These are phyloP conservation scores for Colletotrichum sp. DNA, from an alignment of 2,329 filamentous ascomycete genomes.

Conservation along the genomic window DNA sequence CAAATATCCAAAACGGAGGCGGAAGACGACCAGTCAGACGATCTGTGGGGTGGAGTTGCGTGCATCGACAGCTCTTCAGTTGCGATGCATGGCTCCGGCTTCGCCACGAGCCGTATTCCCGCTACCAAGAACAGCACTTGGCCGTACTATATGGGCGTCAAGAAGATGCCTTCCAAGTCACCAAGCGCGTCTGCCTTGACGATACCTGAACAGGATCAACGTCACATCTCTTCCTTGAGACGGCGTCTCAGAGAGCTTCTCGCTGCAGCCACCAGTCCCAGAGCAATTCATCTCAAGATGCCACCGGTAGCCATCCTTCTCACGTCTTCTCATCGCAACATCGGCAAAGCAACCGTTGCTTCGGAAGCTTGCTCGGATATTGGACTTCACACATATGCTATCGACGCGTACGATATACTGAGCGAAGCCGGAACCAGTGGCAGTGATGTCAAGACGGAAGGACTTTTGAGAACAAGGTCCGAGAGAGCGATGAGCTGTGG, in stretches of 20 bases:
- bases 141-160: slow-evolving; percentile 88
- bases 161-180: slow-evolving; percentile 62
- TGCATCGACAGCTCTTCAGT: slow-evolving; percentile 87
- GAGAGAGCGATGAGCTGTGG: slow-evolving; percentile 91
- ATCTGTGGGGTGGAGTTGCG: slow-evolving; percentile 84
- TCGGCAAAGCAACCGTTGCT: slow-evolving; percentile 87
- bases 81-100: slow-evolving; percentile 90
- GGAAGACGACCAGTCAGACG: slow-evolving; percentile 61
- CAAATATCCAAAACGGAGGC: slow-evolving; percentile 57
- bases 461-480: slow-evolving; percentile 83
- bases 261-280: slow-evolving; percentile 84
- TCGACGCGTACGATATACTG: slow-evolving; percentile 92
- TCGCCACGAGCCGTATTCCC: slow-evolving; percentile 81
- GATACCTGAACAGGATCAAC: slow-evolving; percentile 49
- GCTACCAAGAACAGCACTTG: slow-evolving; percentile 78
- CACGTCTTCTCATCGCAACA: slow-evolving; percentile 89
- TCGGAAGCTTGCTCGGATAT: slow-evolving; percentile 83
- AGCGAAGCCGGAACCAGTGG: slow-evolving; percentile 89
- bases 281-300: slow-evolving; percentile 85
- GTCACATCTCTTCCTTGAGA: slow-evolving; percentile 64
- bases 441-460: slow-evolving; percentile 92
- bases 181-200: slow-evolving; percentile 43
- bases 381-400: slow-evolving; percentile 85
- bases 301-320: slow-evolving; percentile 88
- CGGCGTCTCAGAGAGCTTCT: slow-evolving; percentile 83